Percentiles rank a stretch among this genome's conserved stretches.
These are phyloP conservation scores for Didymella exigua DNA, from an alignment of 2,329 filamentous ascomycete species.

Conservation along the genomic window DNA sequence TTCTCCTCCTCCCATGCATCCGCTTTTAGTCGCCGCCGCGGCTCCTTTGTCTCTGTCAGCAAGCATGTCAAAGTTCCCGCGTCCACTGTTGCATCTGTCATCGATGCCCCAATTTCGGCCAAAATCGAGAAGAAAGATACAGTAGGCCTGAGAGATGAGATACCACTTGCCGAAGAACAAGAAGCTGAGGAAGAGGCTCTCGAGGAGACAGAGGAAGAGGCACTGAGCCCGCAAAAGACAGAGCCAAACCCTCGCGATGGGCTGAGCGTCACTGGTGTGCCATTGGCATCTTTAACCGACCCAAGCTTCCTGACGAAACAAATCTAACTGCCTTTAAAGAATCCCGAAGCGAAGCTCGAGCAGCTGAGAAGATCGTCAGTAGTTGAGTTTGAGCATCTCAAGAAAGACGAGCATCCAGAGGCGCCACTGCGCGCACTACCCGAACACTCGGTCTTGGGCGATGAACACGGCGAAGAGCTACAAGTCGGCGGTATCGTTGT, in stretches of 20 bases:
- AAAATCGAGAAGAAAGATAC: neutral
- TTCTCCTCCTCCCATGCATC: conserved; percentile 43
- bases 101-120: conserved; percentile 6
- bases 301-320: conserved; percentile 35
- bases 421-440: conserved; percentile 43
- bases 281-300: conserved; percentile 39
- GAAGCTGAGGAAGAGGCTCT: conserved; percentile 7
- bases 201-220: conserved; percentile 3
- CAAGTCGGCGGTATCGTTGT: conserved; percentile 14
- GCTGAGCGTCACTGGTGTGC: conserved; percentile 33
- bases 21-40: conserved; percentile 36
- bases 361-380: conserved; percentile 54
- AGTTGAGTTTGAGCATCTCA: conserved; percentile 50
- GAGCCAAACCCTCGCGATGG: conserved; percentile 19
- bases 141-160: conserved; percentile 8
- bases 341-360: conserved; percentile 55
- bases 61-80: conserved; percentile 24
- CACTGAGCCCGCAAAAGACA: neutral
- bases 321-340: conserved; percentile 46
- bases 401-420: conserved; percentile 38
- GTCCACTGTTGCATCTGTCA: conserved; percentile 15
- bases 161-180: conserved; percentile 8
- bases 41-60: conserved; percentile 27
- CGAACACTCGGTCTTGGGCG: conserved; percentile 42
- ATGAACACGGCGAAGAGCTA: conserved; percentile 17